Evolutionary conservation across 768 basidiomycete genomes (phyloP), one percentile per base, ranked within the genome.

Genomic region (Lactarius trivialis): DNA sequence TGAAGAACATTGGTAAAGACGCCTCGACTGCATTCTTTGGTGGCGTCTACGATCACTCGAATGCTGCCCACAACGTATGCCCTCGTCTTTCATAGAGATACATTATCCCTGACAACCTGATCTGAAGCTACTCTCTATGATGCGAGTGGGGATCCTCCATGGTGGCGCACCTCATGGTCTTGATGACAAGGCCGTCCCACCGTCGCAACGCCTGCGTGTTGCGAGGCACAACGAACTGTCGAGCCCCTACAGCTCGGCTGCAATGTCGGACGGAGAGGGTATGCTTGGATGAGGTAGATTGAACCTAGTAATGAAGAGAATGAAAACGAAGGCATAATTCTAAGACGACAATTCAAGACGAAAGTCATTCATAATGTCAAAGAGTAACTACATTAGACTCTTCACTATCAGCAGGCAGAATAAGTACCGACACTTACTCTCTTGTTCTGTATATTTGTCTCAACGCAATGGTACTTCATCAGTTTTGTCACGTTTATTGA

Each of bases 11-110:
- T 68, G 94, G 94, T 60, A 90, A 84, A 72, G 94, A 96, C 69
- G 93, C 90, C 3, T 93, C 93, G 3, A 91, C 91, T 0, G 93
- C 93, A 7, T 97, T 96, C 81, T 94, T 96, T 69, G 94, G 94
- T 64, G 91, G 89, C 62, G 87, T 93, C 0, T 92, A 92, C 70
- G 89, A 90, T 67, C 91, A 93, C 70, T 91, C 88, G 33, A 93
- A 93, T 70, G 89, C 90, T 50, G 89, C 91, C 7, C 89, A 93
- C 73, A 92, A 93, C 69, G 85, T 87, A 69, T 39, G 85, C 4
- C 74, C 17, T 39, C 17, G 3, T 21, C 3, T 55, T 50, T 34
- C n/a, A 1, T 30, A 7, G 21, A n/a, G n/a, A 34, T 32, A 1
- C 24, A 17, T 63, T 24, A 48, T 67, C 19, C 62, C 56, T 33